Evolutionary conservation across 2,329 filamentous ascomycete genomes (phyloP).

Genomic region (Fusarium miscanthi): DNA sequence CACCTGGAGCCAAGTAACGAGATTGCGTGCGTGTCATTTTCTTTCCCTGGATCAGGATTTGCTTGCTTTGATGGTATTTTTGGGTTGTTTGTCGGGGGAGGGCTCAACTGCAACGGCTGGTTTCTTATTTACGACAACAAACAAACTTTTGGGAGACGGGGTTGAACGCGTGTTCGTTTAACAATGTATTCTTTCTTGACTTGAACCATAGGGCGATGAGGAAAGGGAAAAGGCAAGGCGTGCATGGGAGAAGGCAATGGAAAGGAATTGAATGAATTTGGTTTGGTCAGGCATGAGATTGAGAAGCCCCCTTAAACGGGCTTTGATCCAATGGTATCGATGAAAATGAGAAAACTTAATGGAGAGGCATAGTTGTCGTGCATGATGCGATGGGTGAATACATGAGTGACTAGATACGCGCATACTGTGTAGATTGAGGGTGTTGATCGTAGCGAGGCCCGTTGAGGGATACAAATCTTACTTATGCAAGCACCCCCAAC

Average conservation of each 20-base stretch:
- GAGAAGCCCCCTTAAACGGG: constrained; percentile 33
- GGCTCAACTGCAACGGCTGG: constrained; percentile 44
- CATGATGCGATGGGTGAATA: neutral
- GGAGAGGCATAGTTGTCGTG: constrained; percentile 13
- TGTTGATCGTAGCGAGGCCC: neutral
- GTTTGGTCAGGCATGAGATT: constrained; percentile 40
- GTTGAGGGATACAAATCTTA: neutral
- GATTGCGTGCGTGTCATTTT: constrained; percentile 44
- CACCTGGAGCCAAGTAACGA: constrained; percentile 36
- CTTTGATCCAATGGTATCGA: constrained; percentile 45
- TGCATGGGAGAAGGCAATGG: constrained; percentile 38
- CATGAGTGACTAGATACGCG: neutral
- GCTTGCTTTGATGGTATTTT: constrained; percentile 44
- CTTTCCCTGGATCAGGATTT: constrained; percentile 31
- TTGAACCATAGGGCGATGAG: constrained; percentile 23
- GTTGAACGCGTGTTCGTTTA: constrained; percentile 43
- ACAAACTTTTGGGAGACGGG: constrained; percentile 38
- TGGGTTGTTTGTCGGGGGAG: constrained; percentile 44
- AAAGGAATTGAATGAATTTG: constrained; percentile 32
- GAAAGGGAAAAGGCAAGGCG: constrained; percentile 34
- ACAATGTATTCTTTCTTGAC: constrained; percentile 44
- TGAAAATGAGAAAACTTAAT: constrained; percentile 39
- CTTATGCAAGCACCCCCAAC: constrained; percentile 2
- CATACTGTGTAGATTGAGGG: neutral
- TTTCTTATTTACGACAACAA: constrained; percentile 35